Conservation (phyloP, 2,329 filamentous ascomycete species). For the Arthrinium phaeospermum region DNA sequence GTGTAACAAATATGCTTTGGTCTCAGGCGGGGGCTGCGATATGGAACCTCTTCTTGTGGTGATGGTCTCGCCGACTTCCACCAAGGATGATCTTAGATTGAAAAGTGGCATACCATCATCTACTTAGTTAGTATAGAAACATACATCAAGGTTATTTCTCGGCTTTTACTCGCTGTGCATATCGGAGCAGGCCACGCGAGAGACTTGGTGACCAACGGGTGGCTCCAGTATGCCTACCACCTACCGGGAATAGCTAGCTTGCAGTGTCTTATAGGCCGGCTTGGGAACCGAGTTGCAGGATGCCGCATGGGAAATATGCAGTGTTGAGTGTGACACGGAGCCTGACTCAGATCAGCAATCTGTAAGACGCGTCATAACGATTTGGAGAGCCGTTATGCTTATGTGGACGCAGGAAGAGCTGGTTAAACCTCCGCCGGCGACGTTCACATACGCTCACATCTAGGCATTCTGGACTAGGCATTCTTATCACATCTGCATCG, state of each 20-base stretch:
- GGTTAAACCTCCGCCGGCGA: neutral
- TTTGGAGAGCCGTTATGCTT: neutral
- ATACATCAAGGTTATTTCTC: neutral
- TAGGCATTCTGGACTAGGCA: neutral
- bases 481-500: neutral
- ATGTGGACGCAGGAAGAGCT: neutral
- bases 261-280: conserved; percentile 12
- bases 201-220: neutral
- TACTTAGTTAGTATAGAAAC: too few relatives aligned
- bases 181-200: neutral
- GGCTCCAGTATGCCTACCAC: conserved; percentile 18
- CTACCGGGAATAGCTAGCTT: conserved; percentile 21
- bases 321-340: neutral
- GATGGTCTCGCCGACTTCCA: neutral
- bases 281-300: neutral
- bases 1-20: neutral
- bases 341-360: neutral
- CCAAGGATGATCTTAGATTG: neutral
- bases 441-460: neutral
- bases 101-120: neutral
- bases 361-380: neutral
- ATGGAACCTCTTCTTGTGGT: neutral
- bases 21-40: neutral
- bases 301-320: neutral
- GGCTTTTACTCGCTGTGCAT: neutral